These are phyloP conservation scores for Exophiala sideris DNA, from an alignment of 2,329 filamentous ascomycete genomes.

Conservation along the genomic window DNA sequence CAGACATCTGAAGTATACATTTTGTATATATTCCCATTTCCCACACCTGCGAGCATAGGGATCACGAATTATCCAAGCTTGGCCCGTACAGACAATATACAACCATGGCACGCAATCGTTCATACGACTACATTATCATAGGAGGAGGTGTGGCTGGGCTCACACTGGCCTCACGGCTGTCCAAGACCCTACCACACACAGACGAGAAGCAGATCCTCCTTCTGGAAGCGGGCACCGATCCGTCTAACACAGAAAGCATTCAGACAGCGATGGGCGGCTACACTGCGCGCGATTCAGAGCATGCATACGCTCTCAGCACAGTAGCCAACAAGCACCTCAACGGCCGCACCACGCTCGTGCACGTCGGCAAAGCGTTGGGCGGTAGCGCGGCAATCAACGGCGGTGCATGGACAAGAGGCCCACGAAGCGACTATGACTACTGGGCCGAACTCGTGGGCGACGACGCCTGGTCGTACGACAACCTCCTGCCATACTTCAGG, in stretches of 20 bases:
- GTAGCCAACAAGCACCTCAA: slow-evolving; percentile 9
- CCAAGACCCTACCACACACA: slow-evolving; percentile 6
- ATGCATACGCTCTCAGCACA: slow-evolving; percentile 6
- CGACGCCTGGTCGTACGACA: slow-evolving; percentile 45
- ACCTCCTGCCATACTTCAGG: slow-evolving; percentile 46
- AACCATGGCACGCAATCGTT: neutral
- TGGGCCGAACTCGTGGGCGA: slow-evolving; percentile 46
- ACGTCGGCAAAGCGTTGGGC: slow-evolving; percentile 38
- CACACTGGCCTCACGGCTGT: slow-evolving; percentile 15
- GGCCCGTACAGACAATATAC: no score
- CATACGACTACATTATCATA: slow-evolving; percentile 23
- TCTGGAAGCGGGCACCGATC: slow-evolving; percentile 18
- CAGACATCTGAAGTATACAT: no score
- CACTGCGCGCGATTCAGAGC: slow-evolving; percentile 1
- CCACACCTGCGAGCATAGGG: no score
- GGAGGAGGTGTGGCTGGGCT: slow-evolving; percentile 19
- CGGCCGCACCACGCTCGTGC: neutral
- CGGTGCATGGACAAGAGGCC: slow-evolving; percentile 42
- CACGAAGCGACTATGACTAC: slow-evolving; percentile 44
- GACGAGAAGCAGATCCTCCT: slow-evolving; percentile 12
- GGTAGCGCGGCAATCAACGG: slow-evolving; percentile 44
- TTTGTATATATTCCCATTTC: neutral
- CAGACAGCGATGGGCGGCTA: neutral
- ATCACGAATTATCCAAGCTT: no score
- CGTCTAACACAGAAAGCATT: slow-evolving; percentile 5